phyloP scores from a whole-genome alignment of 73 alveolate species.

The Paramecium caudatum region DNA sequence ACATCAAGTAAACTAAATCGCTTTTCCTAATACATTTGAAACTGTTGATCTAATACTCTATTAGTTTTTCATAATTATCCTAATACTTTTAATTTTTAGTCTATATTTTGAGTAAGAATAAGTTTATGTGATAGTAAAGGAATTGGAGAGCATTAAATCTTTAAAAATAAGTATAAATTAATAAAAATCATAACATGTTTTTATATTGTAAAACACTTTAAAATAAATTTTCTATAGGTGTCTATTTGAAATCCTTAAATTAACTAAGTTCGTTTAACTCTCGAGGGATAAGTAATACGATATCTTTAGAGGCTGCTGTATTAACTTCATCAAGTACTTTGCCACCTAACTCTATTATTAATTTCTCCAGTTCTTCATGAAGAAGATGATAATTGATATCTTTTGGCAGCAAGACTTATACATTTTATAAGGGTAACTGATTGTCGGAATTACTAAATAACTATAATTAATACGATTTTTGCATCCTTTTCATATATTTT shows the following conservation, averaged over 20 bases:
- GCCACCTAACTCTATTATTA: slow-evolving; percentile 4
- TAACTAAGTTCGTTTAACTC: not conserved
- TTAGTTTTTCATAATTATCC: no score
- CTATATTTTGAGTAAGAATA: no score
- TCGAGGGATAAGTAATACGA: not conserved
- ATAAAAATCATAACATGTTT: not conserved
- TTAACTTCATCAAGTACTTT: slow-evolving; percentile 12
- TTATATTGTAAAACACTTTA: slow-evolving; percentile 44
- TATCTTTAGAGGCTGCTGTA: not conserved
- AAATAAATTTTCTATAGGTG: slow-evolving; percentile 40
- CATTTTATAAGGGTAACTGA: not conserved
- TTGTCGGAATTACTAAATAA: not conserved
- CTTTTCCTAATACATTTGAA: no score
- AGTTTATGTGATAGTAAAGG: no score
- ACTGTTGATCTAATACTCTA: no score
- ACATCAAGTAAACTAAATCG: no score
- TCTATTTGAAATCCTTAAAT: not conserved
- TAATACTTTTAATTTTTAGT: no score
- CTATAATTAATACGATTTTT: not conserved
- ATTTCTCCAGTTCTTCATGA: slow-evolving; percentile 23
- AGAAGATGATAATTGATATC: not conserved
- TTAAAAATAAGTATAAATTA: no score
- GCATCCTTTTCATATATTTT: not conserved
- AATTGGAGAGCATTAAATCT: no score
- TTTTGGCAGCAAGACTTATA: not conserved